Percentiles rank a stretch among this genome's conserved stretches.
Conservation (phyloP, 2,329 filamentous ascomycete species). For the Aureobasidium subglaciale region DNA sequence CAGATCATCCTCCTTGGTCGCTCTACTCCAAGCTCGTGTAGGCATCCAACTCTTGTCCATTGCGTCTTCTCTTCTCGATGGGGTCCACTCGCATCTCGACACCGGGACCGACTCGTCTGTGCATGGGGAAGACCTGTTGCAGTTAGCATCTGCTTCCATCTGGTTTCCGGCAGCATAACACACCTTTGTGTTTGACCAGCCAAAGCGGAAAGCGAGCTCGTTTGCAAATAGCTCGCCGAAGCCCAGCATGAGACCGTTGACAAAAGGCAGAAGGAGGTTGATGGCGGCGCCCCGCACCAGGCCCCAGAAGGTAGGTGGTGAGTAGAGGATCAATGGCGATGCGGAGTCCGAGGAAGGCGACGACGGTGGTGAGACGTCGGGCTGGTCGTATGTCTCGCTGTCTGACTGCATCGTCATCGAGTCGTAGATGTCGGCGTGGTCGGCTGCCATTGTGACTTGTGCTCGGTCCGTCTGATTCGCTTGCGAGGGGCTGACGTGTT, state of each 20-base stretch:
- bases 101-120: slow-evolving; percentile 70
- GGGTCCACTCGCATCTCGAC: slow-evolving; percentile 70
- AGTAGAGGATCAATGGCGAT: slow-evolving; percentile 74
- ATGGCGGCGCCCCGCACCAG: slow-evolving; percentile 83
- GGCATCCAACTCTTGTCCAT: slow-evolving; percentile 53
- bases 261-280: slow-evolving; percentile 88
- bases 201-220: slow-evolving; percentile 84
- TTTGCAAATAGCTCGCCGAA: slow-evolving; percentile 97
- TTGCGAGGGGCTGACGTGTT: not conserved
- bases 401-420: slow-evolving; percentile 75
- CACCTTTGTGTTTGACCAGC: slow-evolving; percentile 93
- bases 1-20: not conserved
- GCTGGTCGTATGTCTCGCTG: slow-evolving; percentile 70
- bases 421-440: slow-evolving; percentile 55
- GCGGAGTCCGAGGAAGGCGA: slow-evolving; percentile 57
- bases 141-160: not conserved
- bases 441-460: slow-evolving; percentile 40
- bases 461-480: not conserved
- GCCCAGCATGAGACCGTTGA: slow-evolving; percentile 97
- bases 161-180: slow-evolving; percentile 21
- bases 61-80: slow-evolving; percentile 46
- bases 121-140: slow-evolving; percentile 48
- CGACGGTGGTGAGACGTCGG: slow-evolving; percentile 51
- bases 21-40: slow-evolving; percentile 62
- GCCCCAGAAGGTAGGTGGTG: slow-evolving; percentile 79